Base-by-base conservation (phyloP, 2,329 filamentous ascomycete species). In the Trematosphaeria pertusa region DNA sequence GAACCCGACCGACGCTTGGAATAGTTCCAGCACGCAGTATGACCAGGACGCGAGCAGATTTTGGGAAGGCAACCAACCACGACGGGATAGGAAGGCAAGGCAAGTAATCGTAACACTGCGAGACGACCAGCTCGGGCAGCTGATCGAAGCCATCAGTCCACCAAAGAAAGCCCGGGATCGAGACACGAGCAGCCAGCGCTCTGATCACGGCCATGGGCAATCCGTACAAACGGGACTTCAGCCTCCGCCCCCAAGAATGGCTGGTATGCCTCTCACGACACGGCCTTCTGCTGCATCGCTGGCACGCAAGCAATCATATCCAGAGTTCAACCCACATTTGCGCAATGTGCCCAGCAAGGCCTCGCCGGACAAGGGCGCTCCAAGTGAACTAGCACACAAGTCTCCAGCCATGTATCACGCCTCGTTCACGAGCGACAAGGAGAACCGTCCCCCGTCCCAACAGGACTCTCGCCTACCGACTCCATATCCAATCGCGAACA, bases 151-250 rank as follows among this genome's bases (percentile, higher is more conserved):
- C 1, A 55, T 61, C 17, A 65, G 61, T 36, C 62, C 61, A 14
- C 53, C 61, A 3, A 63, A 61, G 43, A 96, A 94, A 1, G 89
- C 90, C 39, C 90, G 82, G 21, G 38, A 50, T 7, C 34, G 36
- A 5, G 42, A 38, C 8, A 36, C 43, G 2, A 21, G 18, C 17
- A 19, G 14, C 11, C 48, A 48, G 9, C 43, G 31, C 20, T 30
- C 45, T 18, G 41, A 37, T 9, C 42, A 42, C n/a, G 32, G 26
- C 20, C 22, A 19, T 22, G 48, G 34, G 10, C 52, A 30, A 26
- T 12, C 24, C 24, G 12, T 36, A 42, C 22, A 51, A 33, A 18
- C 28, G 28, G 22, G 46, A 53, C 19, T 35, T 36, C 44, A 54
- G 46, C 44, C 44, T 35, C 37, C 34, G 12, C 54, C 54, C 1